Conservation (phyloP, 495 filamentous ascomycete genomes). For the Sporormia fimetaria region DNA sequence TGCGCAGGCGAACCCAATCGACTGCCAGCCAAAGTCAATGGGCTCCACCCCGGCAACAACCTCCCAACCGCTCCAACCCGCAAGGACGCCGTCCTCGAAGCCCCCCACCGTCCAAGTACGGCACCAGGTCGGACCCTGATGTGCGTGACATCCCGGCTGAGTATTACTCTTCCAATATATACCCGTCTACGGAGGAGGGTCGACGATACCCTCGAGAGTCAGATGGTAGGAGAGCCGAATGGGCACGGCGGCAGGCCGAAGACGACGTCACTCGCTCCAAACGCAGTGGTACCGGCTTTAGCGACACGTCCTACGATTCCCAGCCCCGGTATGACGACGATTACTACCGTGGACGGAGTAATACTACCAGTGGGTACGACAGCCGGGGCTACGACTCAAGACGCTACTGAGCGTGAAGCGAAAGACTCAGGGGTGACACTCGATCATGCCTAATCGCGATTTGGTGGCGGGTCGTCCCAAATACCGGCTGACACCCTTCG, state of each 20-base stretch:
- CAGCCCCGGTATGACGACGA: slow-evolving; percentile 20
- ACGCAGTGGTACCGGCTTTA: slow-evolving; percentile 8
- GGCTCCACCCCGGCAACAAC: slow-evolving; percentile 11
- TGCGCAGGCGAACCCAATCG: slow-evolving; percentile 17
- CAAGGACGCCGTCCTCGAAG: slow-evolving; percentile 19
- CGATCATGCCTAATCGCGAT: too few species aligned
- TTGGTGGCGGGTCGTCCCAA: too few species aligned
- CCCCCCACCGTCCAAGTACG: slow-evolving; percentile 20
- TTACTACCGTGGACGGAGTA: slow-evolving; percentile 6
- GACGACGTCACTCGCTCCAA: slow-evolving; percentile 5
- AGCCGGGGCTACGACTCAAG: slow-evolving; percentile 14
- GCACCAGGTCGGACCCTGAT: slow-evolving; percentile 18
- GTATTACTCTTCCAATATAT: slow-evolving; percentile 17
- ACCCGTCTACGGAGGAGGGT: slow-evolving; percentile 20
- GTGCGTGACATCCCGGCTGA: slow-evolving; percentile 13
- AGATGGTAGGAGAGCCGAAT: slow-evolving; percentile 19
- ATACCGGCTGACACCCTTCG: too few species aligned
- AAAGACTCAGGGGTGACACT: not conserved
- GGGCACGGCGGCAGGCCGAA: slow-evolving; percentile 22
- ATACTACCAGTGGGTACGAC: slow-evolving; percentile 12
- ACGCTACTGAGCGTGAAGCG: slow-evolving; percentile 5
- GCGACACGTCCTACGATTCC: slow-evolving; percentile 13
- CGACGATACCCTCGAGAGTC: slow-evolving; percentile 18
- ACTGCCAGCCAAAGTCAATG: slow-evolving; percentile 15
- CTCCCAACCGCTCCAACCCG: slow-evolving; percentile 15